Conservation (phyloP, 2,329 filamentous ascomycete species). For the Talaromyces sp. region DNA sequence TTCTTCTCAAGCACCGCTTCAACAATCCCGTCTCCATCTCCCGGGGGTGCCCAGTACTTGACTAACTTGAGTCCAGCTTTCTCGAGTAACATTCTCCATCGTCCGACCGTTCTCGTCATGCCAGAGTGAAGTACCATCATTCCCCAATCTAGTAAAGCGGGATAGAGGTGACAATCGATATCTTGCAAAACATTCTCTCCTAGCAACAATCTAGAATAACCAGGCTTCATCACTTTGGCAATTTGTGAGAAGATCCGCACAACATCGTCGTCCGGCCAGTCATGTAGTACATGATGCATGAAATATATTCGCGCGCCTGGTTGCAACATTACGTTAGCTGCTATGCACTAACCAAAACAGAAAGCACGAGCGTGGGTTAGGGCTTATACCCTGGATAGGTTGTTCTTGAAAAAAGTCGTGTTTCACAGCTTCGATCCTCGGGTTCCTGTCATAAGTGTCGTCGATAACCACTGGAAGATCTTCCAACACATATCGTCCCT, state of each 20-base stretch:
- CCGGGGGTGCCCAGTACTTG: slow-evolving; percentile 26
- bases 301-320: slow-evolving; percentile 19
- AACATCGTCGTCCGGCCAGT: slow-evolving; percentile 16
- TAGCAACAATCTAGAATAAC: slow-evolving; percentile 15
- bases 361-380: not conserved
- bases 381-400: slow-evolving; percentile 20
- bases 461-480: slow-evolving; percentile 46
- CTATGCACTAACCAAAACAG: not conserved
- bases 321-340: not conserved
- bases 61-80: slow-evolving; percentile 28
- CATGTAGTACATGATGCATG: slow-evolving; percentile 20
- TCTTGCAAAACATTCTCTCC: slow-evolving; percentile 18
- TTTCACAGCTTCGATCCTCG: slow-evolving; percentile 28
- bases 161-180: slow-evolving; percentile 13
- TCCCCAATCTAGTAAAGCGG: slow-evolving; percentile 13
- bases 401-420: slow-evolving; percentile 19
- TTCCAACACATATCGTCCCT: slow-evolving; percentile 50
- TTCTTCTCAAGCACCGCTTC: slow-evolving; percentile 13
- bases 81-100: slow-evolving; percentile 15
- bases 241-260: slow-evolving; percentile 9
- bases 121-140: slow-evolving; percentile 19
- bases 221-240: slow-evolving; percentile 17
- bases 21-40: slow-evolving; percentile 20
- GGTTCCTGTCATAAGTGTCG: slow-evolving; percentile 22
- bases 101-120: slow-evolving; percentile 17